phyloP scores from a whole-genome alignment of 257 asterid genomes.

The Solanum lycopersicoides region DNA sequence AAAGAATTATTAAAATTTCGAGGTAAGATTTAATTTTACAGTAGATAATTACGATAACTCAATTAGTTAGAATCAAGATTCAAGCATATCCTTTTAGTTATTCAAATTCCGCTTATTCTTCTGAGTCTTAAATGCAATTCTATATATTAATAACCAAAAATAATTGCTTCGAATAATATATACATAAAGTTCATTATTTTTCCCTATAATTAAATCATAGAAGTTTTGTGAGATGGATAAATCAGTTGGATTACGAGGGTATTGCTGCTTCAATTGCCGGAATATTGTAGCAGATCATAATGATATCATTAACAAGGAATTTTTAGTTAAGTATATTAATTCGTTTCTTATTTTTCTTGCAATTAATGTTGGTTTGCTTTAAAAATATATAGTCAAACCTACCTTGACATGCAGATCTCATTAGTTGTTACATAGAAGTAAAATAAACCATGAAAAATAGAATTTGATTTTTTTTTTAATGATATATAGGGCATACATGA shows the following conservation, averaged over 20 bases:
- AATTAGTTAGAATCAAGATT: neutral
- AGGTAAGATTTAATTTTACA: neutral
- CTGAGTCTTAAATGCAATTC: neutral
- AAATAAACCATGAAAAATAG: neutral
- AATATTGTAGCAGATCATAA: neutral
- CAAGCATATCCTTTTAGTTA: neutral
- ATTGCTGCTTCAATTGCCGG: conserved; percentile 7
- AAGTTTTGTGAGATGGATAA: neutral
- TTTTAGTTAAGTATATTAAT: neutral
- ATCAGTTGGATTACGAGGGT: neutral
- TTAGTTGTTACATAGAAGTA: neutral
- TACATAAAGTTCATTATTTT: neutral
- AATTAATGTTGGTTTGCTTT: neutral
- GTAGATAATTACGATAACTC: neutral
- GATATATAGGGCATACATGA: neutral
- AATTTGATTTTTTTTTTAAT: neutral
- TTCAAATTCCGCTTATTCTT: neutral
- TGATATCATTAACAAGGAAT: neutral
- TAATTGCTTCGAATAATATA: neutral
- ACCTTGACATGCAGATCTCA: neutral
- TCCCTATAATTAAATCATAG: neutral
- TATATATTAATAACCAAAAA: neutral
- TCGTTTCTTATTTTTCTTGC: neutral
- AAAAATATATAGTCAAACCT: neutral
- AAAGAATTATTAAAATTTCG: neutral